These are phyloP conservation scores for Cytospora piceae DNA, from an alignment of 2,329 filamentous ascomycete genomes.

Conservation along the genomic window DNA sequence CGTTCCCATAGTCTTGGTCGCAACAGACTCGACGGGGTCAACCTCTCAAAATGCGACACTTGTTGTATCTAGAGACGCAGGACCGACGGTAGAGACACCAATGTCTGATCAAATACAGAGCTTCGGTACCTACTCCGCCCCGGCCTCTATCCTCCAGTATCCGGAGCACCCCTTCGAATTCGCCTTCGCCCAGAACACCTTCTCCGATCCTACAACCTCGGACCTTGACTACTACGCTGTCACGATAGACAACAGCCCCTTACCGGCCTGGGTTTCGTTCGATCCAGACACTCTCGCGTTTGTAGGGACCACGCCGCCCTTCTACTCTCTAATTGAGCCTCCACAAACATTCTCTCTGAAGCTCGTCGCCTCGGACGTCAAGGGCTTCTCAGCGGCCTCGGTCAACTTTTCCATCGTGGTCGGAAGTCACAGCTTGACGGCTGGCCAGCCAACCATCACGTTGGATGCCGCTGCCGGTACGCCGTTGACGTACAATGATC, in stretches of 20 bases:
- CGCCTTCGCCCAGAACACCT: slow-evolving; percentile 61
- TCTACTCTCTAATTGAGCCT: slow-evolving; percentile 64
- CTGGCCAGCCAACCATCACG: slow-evolving; percentile 58
- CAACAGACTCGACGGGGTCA: slow-evolving; percentile 68
- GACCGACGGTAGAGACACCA: slow-evolving; percentile 59
- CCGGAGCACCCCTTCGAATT: slow-evolving; percentile 58
- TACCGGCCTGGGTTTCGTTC: slow-evolving; percentile 86
- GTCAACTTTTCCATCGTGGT: slow-evolving; percentile 73
- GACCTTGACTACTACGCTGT: slow-evolving; percentile 75
- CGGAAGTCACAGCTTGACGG: slow-evolving; percentile 69
- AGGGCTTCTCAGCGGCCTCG: slow-evolving; percentile 72
- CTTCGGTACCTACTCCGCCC: slow-evolving; percentile 63
- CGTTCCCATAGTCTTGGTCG: slow-evolving; percentile 67
- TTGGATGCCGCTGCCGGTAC: slow-evolving; percentile 61
- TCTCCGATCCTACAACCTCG: slow-evolving; percentile 55
- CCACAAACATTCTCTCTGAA: slow-evolving; percentile 74
- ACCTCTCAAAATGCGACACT: slow-evolving; percentile 69
- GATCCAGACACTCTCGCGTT: slow-evolving; percentile 67
- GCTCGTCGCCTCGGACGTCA: slow-evolving; percentile 77
- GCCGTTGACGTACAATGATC: slow-evolving; percentile 54
- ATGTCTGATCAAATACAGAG: slow-evolving; percentile 60
- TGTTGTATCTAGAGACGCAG: slow-evolving; percentile 64
- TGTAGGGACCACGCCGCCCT: slow-evolving; percentile 69
- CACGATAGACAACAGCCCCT: slow-evolving; percentile 75
- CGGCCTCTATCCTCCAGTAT: slow-evolving; percentile 60